These are phyloP conservation scores for Mycena leptocephala DNA, from an alignment of 768 basidiomycete species.

Conservation along the genomic window DNA sequence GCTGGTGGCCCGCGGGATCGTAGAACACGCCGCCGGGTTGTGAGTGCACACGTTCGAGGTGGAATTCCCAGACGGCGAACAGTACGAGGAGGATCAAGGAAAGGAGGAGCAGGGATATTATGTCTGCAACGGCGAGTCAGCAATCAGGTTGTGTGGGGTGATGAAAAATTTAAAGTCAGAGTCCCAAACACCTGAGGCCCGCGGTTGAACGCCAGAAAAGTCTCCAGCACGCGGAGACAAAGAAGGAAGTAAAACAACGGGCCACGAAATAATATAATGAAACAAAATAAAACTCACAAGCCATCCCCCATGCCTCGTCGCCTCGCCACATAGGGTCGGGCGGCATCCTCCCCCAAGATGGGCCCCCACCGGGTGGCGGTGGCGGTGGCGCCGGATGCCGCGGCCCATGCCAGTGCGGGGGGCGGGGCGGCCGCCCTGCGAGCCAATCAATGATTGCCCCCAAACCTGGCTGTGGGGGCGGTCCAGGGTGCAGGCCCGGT, in stretches of 20 bases:
- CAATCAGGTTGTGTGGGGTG: background rate
- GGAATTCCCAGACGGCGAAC: constrained; percentile 80
- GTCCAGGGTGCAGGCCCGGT: background rate
- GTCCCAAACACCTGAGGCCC: too few relatives aligned
- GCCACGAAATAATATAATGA: too few relatives aligned
- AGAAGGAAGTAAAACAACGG: too few relatives aligned
- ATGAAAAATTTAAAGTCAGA: too few relatives aligned
- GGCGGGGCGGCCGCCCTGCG: background rate
- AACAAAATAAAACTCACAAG: constrained; percentile 40
- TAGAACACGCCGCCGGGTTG: constrained; percentile 7
- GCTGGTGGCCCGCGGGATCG: background rate
- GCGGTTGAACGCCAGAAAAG: too few relatives aligned
- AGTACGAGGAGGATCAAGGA: constrained; percentile 68
- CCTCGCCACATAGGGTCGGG: background rate
- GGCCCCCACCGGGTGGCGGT: background rate
- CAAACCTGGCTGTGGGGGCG: background rate
- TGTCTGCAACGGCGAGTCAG: constrained; percentile 59
- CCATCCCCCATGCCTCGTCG: constrained; percentile 65
- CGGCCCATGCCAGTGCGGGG: background rate
- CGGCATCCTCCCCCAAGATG: background rate
- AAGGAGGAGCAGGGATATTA: constrained; percentile 78
- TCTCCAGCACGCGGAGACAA: too few relatives aligned
- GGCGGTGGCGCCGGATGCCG: background rate
- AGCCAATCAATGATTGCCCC: background rate
- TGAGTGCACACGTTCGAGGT: constrained; percentile 64